Evolutionary conservation across 306 rosid genomes (phyloP).

Genomic region (Mucuna pruriens): DNA sequence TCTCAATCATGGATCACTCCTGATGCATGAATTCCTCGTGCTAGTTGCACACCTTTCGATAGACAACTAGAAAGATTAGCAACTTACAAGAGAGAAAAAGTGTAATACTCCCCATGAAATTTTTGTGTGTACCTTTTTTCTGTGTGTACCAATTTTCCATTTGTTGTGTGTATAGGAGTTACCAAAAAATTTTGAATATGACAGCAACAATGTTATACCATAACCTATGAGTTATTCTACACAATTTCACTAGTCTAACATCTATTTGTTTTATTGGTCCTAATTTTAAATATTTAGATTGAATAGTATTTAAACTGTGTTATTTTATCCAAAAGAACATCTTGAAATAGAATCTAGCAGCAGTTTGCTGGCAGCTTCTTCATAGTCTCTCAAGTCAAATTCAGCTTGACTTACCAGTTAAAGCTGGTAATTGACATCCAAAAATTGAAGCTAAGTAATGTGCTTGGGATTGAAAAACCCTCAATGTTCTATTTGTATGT

Average conservation of each 20-base stretch:
- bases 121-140: no score
- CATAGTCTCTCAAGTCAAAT: background rate
- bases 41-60: background rate
- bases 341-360: background rate
- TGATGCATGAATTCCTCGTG: slow-evolving; percentile 23
- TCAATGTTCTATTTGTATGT: background rate
- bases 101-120: background rate
- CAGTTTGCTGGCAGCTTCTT: background rate
- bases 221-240: background rate
- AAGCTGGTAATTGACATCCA: background rate
- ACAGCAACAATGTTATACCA: background rate
- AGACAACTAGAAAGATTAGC: slow-evolving; percentile 25
- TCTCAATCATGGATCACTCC: no score
- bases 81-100: background rate
- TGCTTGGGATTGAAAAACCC: background rate
- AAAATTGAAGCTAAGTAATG: background rate
- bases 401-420: background rate
- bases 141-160: background rate
- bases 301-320: background rate
- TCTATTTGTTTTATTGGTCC: background rate
- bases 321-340: background rate
- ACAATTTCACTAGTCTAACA: background rate
- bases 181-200: background rate
- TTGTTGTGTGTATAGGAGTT: background rate
- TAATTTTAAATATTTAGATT: background rate